phyloP scores from a whole-genome alignment of 495 filamentous ascomycete genomes.

The Neurospora sp. region DNA sequence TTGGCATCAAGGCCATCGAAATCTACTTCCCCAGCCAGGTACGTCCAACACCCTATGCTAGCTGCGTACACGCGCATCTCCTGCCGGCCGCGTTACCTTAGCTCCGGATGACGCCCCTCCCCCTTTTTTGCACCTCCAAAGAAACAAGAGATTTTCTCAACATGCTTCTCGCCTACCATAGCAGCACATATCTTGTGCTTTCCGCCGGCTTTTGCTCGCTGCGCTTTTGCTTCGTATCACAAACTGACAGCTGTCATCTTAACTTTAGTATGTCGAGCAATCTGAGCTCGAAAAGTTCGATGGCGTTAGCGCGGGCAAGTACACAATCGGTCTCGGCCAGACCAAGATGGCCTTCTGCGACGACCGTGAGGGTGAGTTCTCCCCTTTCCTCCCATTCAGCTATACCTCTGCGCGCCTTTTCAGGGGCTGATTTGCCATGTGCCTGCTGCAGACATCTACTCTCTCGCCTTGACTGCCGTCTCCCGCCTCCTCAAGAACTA shows the following conservation, averaged over 20 bases:
- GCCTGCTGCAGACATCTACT: constrained; percentile 79
- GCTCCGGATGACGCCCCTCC: background rate
- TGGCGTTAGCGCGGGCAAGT: constrained; percentile 88
- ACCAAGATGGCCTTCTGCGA: constrained; percentile 99
- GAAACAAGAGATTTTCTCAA: background rate
- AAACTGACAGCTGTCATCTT: constrained; percentile 15
- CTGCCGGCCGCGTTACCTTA: background rate
- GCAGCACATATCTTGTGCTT: background rate
- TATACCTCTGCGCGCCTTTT: constrained; percentile 1
- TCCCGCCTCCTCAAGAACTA: constrained; percentile 89
- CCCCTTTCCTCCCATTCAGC: background rate
- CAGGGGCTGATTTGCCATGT: constrained; percentile 17
- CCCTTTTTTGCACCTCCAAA: background rate
- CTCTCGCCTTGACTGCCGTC: constrained; percentile 78
- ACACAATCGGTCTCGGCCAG: constrained; percentile 98
- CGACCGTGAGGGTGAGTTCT: constrained; percentile 80
- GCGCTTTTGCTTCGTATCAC: constrained; percentile 3
- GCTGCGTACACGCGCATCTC: background rate
- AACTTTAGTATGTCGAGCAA: constrained; percentile 87
- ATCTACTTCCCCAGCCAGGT: constrained; percentile 97
- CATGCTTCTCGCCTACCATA: background rate
- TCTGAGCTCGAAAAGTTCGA: constrained; percentile 94
- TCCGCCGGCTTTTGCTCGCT: background rate
- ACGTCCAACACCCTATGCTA: constrained; percentile 21
- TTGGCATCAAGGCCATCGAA: constrained; percentile 99